Evolutionary conservation across 2,329 filamentous ascomycete genomes (phyloP).

Genomic region (Paecilomyces niveus): DNA sequence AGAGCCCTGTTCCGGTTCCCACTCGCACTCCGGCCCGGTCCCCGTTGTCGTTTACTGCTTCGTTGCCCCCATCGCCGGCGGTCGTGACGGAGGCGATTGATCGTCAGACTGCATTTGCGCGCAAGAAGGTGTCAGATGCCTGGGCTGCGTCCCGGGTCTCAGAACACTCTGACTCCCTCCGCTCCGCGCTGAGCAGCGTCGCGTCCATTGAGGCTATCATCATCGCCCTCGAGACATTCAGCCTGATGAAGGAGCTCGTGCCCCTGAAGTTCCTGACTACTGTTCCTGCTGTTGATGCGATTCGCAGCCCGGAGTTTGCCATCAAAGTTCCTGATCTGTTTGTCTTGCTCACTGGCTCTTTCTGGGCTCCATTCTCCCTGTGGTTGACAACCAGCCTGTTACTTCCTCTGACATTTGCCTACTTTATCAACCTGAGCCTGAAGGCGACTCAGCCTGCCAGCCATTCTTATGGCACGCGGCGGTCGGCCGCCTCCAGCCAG

Average conservation of each 20-base stretch:
- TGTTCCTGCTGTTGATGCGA: constrained; percentile 53
- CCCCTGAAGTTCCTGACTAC: constrained; percentile 66
- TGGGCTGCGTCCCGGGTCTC: constrained; percentile 30
- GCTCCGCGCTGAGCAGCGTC: constrained; percentile 62
- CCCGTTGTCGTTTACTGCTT: constrained; percentile 50
- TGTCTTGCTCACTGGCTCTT: constrained; percentile 63
- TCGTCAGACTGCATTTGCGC: constrained; percentile 43
- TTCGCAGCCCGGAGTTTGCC: constrained; percentile 52
- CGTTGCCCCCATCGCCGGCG: constrained; percentile 73
- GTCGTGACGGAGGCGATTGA: constrained; percentile 72
- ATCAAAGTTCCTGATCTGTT: constrained; percentile 76
- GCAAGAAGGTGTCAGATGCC: constrained; percentile 24
- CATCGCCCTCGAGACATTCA: constrained; percentile 61
- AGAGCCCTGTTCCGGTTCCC: constrained; percentile 44
- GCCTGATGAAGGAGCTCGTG: constrained; percentile 64
- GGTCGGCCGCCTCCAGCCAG: constrained; percentile 14
- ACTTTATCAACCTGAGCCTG: constrained; percentile 82
- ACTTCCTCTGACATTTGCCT: constrained; percentile 65
- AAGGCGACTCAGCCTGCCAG: constrained; percentile 29
- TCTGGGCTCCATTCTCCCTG: constrained; percentile 75
- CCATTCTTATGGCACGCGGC: constrained; percentile 18
- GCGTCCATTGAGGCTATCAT: constrained; percentile 63
- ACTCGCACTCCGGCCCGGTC: constrained; percentile 35
- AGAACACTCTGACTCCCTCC: constrained; percentile 53
- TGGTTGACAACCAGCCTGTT: constrained; percentile 69